Evolutionary conservation across 2,329 filamentous ascomycete species (phyloP).

Genomic region (Epichloe gansuensis): DNA sequence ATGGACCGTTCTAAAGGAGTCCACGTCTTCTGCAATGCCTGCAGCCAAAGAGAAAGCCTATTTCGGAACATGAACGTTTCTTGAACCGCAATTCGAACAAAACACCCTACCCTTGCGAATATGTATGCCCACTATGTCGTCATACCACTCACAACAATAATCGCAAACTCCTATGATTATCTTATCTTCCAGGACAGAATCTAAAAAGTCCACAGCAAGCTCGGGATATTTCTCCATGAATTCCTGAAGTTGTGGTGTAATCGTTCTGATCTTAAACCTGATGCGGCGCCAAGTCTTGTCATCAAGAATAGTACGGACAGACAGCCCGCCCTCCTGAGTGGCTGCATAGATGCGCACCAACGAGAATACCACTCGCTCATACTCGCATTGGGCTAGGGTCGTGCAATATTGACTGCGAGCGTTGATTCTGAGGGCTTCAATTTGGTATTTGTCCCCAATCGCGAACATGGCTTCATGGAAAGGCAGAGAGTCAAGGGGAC

Average conservation of each 20-base stretch:
- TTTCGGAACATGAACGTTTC: fast-evolving
- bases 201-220: not conserved
- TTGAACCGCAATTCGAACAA: no score
- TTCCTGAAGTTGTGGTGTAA: not conserved
- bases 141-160: not conserved
- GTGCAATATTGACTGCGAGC: not conserved
- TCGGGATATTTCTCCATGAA: not conserved
- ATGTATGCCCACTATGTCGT: no score
- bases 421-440: not conserved
- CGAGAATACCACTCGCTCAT: not conserved
- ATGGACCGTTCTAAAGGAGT: no score
- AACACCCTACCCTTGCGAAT: fast-evolving
- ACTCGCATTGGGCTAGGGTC: fast-evolving
- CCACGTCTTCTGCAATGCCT: no score
- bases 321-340: not conserved
- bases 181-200: no score
- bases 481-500: not conserved
- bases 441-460: not conserved
- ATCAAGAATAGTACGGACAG: not conserved
- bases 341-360: not conserved
- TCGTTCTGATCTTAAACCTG: fast-evolving
- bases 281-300: not conserved
- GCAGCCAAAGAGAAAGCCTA: no score
- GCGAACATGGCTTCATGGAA: not conserved
- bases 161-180: not conserved